Evolutionary conservation across 2,329 filamentous ascomycete species (phyloP), one percentile per base, ranked within the genome.

Genomic region (Arthrobotrys iridis): DNA sequence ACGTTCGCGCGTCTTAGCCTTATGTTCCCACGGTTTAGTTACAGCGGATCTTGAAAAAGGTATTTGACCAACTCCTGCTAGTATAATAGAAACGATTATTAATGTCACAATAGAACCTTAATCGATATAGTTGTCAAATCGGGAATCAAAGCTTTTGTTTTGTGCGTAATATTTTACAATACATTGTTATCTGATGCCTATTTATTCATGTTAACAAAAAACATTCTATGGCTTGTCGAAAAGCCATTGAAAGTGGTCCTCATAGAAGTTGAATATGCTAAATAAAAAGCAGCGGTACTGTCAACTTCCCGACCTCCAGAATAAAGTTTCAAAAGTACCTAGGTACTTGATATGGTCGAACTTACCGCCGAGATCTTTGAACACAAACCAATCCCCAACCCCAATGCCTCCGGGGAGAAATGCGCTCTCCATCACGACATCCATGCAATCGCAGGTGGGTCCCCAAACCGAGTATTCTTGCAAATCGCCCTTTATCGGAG

Each of bases 381-480:
- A 75, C 4, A 75, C 63, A 35, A 75, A 58, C 71, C 71, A 75
- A 41, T 75, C 71, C 7, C 71, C 71, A 43, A 75, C 22, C 11
- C 64, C 71, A 45, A 75, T 52, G 2, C 58, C 63, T 15, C 30
- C 50, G 13, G 71, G 63, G n/a, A 67, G 58, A 43, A 59, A 60
- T 1, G 46, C 71, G 35, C 48, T 63, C 48, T 62, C 26, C 5
- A 68, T 13, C 10, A 75, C 57, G 52, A 75, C 37, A 37, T 75
- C 71, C 10, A 41, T 41, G 18, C 45, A 63, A 43, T 75, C 71
- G 43, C 71, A 75, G 15, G 71, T 75, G 2, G 71, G 71, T 1
- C 71, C 71, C 71, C 71, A 75, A 22, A 75, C 28, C 6, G 63
- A 30, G 18, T 64, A 75, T 30, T 75, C 71, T 50, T 64, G 62